Evolutionary conservation across 2,329 filamentous ascomycete genomes (phyloP).

Genomic region (Claviceps capensis): DNA sequence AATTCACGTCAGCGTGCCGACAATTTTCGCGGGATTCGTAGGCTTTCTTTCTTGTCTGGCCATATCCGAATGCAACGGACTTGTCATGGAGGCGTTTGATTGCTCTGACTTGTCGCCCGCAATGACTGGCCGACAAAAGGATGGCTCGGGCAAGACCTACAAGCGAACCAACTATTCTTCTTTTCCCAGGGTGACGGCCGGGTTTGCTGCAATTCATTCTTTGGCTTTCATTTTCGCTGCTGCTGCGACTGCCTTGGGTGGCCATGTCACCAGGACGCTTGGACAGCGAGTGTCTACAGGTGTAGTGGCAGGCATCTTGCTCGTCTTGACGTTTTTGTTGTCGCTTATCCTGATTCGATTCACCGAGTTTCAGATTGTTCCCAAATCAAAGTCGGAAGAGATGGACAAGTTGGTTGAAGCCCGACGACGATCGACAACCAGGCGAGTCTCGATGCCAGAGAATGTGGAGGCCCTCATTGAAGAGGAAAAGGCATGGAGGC

Average conservation of each 20-base stretch:
- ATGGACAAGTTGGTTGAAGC: constrained; percentile 39
- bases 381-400: constrained; percentile 40
- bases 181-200: constrained; percentile 60
- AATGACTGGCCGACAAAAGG: constrained; percentile 44
- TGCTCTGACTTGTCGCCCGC: constrained; percentile 66
- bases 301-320: constrained; percentile 52
- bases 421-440: constrained; percentile 33
- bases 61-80: constrained; percentile 60
- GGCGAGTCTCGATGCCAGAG: constrained; percentile 28
- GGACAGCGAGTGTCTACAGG: constrained; percentile 56
- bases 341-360: constrained; percentile 49
- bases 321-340: constrained; percentile 50
- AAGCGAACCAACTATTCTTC: constrained; percentile 58
- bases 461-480: constrained; percentile 27
- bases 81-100: constrained; percentile 73
- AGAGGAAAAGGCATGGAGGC: constrained; percentile 50
- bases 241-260: constrained; percentile 52
- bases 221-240: constrained; percentile 58
- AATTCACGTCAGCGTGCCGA: constrained; percentile 47
- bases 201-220: constrained; percentile 55
- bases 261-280: constrained; percentile 49
- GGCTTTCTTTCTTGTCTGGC: constrained; percentile 61
- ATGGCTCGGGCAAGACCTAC: constrained; percentile 22
- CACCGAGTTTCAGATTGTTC: constrained; percentile 54
- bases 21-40: constrained; percentile 49